A percentile compares a stretch with the other conserved stretches of the same genome.
These are phyloP conservation scores for Lojkania enalia DNA, from an alignment of 2,329 filamentous ascomycete genomes.

Conservation along the genomic window DNA sequence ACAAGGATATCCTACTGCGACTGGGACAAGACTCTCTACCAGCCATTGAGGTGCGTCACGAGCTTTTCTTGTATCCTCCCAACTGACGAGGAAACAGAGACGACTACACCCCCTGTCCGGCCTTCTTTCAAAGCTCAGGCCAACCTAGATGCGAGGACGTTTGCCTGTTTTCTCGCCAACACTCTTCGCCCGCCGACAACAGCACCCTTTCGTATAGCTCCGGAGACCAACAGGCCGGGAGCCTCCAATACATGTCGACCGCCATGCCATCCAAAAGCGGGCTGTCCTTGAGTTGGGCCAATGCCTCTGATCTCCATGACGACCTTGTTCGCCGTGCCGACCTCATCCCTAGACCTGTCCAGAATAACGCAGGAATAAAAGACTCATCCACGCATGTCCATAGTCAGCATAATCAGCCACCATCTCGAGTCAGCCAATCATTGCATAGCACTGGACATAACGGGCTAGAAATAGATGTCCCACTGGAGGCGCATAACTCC, in stretches of 20 bases:
- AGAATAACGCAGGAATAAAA: slow-evolving; percentile 8
- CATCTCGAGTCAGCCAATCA: slow-evolving; percentile 11
- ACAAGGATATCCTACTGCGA: slow-evolving; percentile 38
- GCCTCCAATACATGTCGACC: slow-evolving; percentile 25
- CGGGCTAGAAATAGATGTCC: slow-evolving; percentile 29
- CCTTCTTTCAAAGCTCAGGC: too few species aligned
- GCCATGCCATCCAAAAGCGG: slow-evolving; percentile 20
- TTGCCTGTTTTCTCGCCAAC: too few species aligned
- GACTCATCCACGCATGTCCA: neutral
- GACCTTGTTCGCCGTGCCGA: slow-evolving; percentile 14
- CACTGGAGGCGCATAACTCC: slow-evolving; percentile 21
- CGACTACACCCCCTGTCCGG: too few species aligned
- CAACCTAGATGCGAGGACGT: too few species aligned
- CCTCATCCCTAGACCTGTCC: slow-evolving; percentile 27
- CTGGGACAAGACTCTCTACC: slow-evolving; percentile 24
- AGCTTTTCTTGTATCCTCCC: too few species aligned
- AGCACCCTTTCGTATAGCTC: too few species aligned
- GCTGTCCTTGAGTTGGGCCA: slow-evolving; percentile 9
- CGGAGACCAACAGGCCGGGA: too few species aligned
- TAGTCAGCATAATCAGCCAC: slow-evolving; percentile 4
- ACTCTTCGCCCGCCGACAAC: too few species aligned
- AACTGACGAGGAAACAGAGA: too few species aligned
- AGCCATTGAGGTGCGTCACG: slow-evolving; percentile 24
- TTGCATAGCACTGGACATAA: slow-evolving; percentile 19
- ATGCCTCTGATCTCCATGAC: slow-evolving; percentile 2